These are phyloP conservation scores for Colletotrichum spaethianum DNA, from an alignment of 2,329 filamentous ascomycete species.

Conservation along the genomic window DNA sequence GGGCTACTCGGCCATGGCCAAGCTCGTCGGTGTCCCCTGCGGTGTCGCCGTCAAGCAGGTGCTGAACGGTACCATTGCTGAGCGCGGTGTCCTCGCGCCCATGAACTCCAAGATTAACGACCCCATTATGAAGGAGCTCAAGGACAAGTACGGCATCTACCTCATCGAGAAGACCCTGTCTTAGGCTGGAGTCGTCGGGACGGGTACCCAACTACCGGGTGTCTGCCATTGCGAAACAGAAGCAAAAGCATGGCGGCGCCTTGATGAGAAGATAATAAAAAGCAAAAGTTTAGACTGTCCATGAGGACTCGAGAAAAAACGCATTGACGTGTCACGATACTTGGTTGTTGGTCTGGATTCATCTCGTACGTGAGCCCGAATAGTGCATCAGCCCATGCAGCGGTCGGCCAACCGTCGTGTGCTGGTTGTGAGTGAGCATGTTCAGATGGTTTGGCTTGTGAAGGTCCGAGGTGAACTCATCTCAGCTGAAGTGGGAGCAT, in stretches of 20 bases:
- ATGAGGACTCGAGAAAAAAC: not conserved
- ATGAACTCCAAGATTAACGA: conserved; percentile 80
- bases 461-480: conserved; percentile 11
- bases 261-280: not conserved
- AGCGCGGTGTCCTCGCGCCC: conserved; percentile 83
- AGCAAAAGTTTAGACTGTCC: conserved; percentile 1
- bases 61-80: conserved; percentile 79
- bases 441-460: conserved; percentile 6
- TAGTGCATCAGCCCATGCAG: not conserved
- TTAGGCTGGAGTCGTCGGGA: conserved; percentile 42
- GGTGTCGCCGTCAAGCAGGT: conserved; percentile 79
- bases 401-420: conserved; percentile 4
- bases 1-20: conserved; percentile 88
- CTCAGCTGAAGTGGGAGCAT: not conserved
- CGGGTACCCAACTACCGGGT: not conserved
- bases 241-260: not conserved
- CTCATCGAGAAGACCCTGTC: conserved; percentile 77
- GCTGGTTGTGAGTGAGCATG: not conserved
- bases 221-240: not conserved
- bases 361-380: conserved; percentile 1
- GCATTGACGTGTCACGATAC: not conserved
- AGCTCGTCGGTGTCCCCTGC: conserved; percentile 80
- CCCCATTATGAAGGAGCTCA: conserved; percentile 83
- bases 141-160: conserved; percentile 82
- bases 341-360: not conserved